A percentile compares a stretch with the other conserved stretches of the same genome.
Conservation (phyloP, 176 grass and related monocot species). For the Musa acuminata region DNA sequence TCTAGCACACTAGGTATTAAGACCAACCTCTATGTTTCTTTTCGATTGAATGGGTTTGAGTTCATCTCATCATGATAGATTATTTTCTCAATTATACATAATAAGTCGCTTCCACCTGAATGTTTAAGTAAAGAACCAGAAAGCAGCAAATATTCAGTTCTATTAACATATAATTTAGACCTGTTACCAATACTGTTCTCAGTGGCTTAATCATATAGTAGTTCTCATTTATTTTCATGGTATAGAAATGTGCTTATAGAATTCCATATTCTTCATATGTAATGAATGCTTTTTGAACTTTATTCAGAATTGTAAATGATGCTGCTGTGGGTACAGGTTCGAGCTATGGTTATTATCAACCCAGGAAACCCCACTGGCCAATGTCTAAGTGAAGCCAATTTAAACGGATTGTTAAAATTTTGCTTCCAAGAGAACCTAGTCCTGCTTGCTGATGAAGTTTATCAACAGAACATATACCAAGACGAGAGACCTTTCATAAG, state of each 20-base stretch:
- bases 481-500: constrained; percentile 92
- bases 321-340: constrained; percentile 38
- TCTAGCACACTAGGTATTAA: no score
- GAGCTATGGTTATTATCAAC: constrained; percentile 99
- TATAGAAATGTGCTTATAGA: neutral
- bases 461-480: constrained; percentile 96
- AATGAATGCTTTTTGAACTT: neutral
- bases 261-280: neutral
- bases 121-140: no score
- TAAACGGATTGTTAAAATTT: constrained; percentile 76
- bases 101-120: no score
- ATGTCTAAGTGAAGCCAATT: constrained; percentile 78
- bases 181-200: no score
- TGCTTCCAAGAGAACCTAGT: constrained; percentile 79
- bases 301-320: neutral
- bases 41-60: no score
- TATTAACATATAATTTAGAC: no score
- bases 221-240: no score
- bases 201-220: no score
- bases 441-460: constrained; percentile 98
- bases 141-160: no score
- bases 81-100: no score
- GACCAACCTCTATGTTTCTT: no score
- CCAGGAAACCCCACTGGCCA: constrained; percentile 98
- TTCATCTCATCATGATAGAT: no score